Conservation (phyloP, 352 stramenopile genomes). For the Globisporangium orthogonon region DNA sequence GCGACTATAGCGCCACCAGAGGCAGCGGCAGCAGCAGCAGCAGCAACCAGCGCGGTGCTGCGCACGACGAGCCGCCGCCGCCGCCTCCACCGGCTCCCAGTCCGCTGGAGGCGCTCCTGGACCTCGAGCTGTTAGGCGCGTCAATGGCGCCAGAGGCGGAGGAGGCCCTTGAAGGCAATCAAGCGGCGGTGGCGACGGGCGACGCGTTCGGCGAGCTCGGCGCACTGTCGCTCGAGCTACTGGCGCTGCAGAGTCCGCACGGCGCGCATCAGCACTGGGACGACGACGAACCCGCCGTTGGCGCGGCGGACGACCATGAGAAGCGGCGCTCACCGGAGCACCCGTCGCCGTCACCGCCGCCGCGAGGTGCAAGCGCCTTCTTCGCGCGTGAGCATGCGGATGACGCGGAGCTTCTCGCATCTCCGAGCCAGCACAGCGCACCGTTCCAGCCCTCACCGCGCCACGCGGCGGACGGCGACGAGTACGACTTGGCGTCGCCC, state of each 20-base stretch:
- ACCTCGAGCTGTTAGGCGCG: constrained; percentile 48
- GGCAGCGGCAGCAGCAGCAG: neutral
- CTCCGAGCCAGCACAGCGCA: constrained; percentile 29
- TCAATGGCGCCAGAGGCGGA: constrained; percentile 5
- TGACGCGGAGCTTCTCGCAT: constrained; percentile 19
- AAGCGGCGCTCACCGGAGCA: constrained; percentile 14
- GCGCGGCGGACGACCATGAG: constrained; percentile 1
- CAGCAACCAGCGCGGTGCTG: neutral
- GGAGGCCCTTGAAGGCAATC: constrained; percentile 19
- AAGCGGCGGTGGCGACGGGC: constrained; percentile 6
- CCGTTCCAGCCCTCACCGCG: constrained; percentile 31
- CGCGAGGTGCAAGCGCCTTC: neutral
- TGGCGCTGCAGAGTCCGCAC: constrained; percentile 70
- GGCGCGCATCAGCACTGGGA: constrained; percentile 49
- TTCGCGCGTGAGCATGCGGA: neutral
- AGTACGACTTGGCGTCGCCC: constrained; percentile 65
- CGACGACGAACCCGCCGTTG: constrained; percentile 12
- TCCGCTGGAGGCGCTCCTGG: constrained; percentile 32
- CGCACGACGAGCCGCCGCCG: neutral
- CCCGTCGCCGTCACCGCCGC: constrained; percentile 5
- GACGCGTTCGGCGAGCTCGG: constrained; percentile 5
- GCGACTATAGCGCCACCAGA: neutral
- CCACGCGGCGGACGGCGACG: constrained; percentile 27
- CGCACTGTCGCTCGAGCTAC: constrained; percentile 46
- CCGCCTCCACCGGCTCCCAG: constrained; percentile 10